A percentile compares a stretch with the other conserved stretches of the same genome.
These are phyloP conservation scores for Skeletonema grethae DNA, from an alignment of 108 stramenopile species.

Conservation along the genomic window DNA sequence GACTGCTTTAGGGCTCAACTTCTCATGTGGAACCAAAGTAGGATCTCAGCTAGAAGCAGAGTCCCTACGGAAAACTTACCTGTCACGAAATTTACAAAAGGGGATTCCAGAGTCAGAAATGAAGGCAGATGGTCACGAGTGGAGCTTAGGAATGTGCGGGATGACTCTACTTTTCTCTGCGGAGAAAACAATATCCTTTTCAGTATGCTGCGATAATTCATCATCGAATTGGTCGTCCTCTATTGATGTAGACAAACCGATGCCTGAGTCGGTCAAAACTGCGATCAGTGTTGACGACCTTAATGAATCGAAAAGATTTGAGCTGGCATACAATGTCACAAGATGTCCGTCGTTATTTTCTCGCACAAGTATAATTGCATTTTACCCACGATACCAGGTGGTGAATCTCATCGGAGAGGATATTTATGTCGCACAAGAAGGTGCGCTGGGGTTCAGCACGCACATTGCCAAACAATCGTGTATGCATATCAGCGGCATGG, in stretches of 20 bases:
- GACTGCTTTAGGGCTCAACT: slow-evolving; percentile 74
- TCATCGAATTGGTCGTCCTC: slow-evolving; percentile 67
- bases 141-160: slow-evolving; percentile 77
- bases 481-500: slow-evolving; percentile 71
- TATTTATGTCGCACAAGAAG: slow-evolving; percentile 69
- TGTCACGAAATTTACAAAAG: slow-evolving; percentile 35
- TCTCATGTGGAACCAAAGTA: slow-evolving; percentile 69
- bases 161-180: slow-evolving; percentile 71
- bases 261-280: slow-evolving; percentile 71
- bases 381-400: slow-evolving; percentile 73
- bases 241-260: slow-evolving; percentile 75
- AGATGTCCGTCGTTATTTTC: slow-evolving; percentile 67
- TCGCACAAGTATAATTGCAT: slow-evolving; percentile 66
- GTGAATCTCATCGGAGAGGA: slow-evolving; percentile 71
- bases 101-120: slow-evolving; percentile 46
- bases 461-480: slow-evolving; percentile 65
- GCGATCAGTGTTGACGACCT: slow-evolving; percentile 57
- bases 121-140: slow-evolving; percentile 61
- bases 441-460: slow-evolving; percentile 41
- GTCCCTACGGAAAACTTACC: slow-evolving; percentile 59
- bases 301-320: slow-evolving; percentile 60
- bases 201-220: slow-evolving; percentile 49
- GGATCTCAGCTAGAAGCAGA: slow-evolving; percentile 61
- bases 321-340: slow-evolving; percentile 70
- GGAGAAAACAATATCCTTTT: slow-evolving; percentile 60